phyloP scores from a whole-genome alignment of 352 stramenopile species.

The Phytopythium montanum region DNA sequence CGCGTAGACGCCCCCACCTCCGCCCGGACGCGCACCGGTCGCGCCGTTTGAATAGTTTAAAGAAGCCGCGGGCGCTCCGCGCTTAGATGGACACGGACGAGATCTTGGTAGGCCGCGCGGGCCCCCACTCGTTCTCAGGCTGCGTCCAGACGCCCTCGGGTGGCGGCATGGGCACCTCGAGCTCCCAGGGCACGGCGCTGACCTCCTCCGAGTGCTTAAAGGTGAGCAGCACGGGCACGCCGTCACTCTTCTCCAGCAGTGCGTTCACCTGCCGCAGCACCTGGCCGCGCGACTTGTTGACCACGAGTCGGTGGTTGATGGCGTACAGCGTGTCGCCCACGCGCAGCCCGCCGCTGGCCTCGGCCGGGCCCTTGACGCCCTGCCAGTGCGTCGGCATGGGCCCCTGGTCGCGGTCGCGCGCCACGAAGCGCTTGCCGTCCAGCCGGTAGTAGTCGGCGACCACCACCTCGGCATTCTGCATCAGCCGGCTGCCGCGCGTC shows the following conservation, averaged over 20 bases:
- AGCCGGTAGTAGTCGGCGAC: constrained; percentile 78
- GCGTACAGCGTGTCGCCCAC: constrained; percentile 80
- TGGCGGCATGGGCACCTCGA: constrained; percentile 69
- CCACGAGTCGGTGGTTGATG: constrained; percentile 83
- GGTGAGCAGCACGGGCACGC: constrained; percentile 62
- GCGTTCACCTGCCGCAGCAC: constrained; percentile 79
- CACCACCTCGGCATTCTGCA: constrained; percentile 82
- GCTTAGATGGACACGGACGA: constrained; percentile 82
- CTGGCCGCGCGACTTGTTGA: constrained; percentile 85
- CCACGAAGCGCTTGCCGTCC: constrained; percentile 74
- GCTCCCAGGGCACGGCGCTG: constrained; percentile 69
- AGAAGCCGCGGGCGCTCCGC: constrained; percentile 11
- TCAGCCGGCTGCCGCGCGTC: constrained; percentile 79
- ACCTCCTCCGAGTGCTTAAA: constrained; percentile 85
- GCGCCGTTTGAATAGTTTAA: constrained; percentile 4
- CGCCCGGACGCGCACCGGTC: neutral
- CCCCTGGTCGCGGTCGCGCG: constrained; percentile 65
- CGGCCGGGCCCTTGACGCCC: constrained; percentile 64
- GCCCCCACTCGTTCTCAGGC: constrained; percentile 84
- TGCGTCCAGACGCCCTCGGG: constrained; percentile 79
- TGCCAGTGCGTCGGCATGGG: constrained; percentile 59
- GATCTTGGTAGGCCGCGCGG: constrained; percentile 76
- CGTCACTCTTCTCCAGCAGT: constrained; percentile 71
- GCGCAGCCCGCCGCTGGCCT: constrained; percentile 70
- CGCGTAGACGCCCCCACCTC: neutral